Conservation (phyloP, 192 early-diverging fungal genomes). For the Geranomyces variabilis region DNA sequence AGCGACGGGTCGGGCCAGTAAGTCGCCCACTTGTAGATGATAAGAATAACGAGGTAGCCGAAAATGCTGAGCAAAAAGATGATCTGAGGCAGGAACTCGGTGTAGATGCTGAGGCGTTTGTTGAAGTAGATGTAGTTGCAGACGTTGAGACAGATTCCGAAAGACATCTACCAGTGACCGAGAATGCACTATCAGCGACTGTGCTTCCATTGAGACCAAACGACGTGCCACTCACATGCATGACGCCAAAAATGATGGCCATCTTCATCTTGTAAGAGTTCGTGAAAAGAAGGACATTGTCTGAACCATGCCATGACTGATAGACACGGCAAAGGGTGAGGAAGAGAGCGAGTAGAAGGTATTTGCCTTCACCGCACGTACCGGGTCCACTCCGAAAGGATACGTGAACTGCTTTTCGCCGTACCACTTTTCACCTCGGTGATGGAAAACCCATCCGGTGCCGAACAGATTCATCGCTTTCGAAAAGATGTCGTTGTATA, state of each 20-base stretch:
- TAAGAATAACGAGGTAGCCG: slow-evolving; percentile 91
- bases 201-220: background rate
- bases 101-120: slow-evolving; percentile 75
- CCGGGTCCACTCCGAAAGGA: slow-evolving; percentile 85
- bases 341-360: background rate
- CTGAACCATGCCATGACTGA: slow-evolving; percentile 86
- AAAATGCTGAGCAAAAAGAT: slow-evolving; percentile 92
- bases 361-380: slow-evolving; percentile 34
- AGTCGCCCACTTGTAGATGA: slow-evolving; percentile 95
- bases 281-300: slow-evolving; percentile 92
- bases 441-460: slow-evolving; percentile 78
- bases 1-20: slow-evolving; percentile 78
- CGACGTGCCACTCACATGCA: slow-evolving; percentile 63
- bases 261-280: slow-evolving; percentile 99
- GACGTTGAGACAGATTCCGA: slow-evolving; percentile 87
- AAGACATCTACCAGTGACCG: slow-evolving; percentile 72
- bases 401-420: slow-evolving; percentile 72
- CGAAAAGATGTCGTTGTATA: slow-evolving; percentile 99
- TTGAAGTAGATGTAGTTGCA: slow-evolving; percentile 91
- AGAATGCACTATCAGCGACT: background rate
- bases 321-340: background rate
- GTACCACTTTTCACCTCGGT: slow-evolving; percentile 59
- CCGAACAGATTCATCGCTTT: slow-evolving; percentile 71
- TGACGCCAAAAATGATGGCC: slow-evolving; percentile 92
- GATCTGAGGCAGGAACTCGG: slow-evolving; percentile 93